Percentiles rank a stretch among this genome's conserved stretches.
Conservation (phyloP, 1,284 basidiomycete species). For the Pseudozyma pruni region DNA sequence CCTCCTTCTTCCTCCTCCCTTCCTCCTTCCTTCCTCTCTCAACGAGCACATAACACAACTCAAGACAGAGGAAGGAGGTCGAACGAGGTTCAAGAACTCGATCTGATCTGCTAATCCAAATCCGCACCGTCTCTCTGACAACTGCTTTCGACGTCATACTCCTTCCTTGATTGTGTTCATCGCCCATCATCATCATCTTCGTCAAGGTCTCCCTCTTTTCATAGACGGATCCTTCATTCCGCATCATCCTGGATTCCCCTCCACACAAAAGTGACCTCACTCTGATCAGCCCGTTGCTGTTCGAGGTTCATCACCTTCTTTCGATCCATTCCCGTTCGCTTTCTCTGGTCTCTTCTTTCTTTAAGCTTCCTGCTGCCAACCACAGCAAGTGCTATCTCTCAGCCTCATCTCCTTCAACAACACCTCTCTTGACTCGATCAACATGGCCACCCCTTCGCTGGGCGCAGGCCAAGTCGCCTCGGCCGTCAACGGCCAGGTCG, state of each 20-base stretch:
- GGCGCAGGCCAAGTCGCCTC: conserved; percentile 44
- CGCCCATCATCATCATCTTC: conserved; percentile 30
- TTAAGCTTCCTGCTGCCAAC: conserved; percentile 3
- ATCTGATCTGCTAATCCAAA: conserved; percentile 50
- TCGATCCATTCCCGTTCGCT: background rate
- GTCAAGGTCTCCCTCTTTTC: background rate
- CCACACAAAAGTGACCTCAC: conserved; percentile 39
- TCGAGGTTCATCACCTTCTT: conserved; percentile 43
- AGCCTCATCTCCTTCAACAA: conserved; percentile 1
- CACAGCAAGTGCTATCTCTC: conserved; percentile 1
- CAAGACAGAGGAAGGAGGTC: conserved; percentile 55
- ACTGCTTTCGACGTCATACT: conserved; percentile 14
- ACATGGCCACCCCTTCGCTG: conserved; percentile 54
- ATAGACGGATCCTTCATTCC: conserved; percentile 7
- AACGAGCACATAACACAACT: conserved; percentile 49
- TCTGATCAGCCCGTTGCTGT: conserved; percentile 30
- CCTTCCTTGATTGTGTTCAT: conserved; percentile 49
- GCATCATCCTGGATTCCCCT: background rate
- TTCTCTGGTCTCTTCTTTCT: background rate
- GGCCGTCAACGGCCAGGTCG: conserved; percentile 31
- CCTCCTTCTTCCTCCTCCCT: conserved; percentile 42
- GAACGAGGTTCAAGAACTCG: conserved; percentile 52
- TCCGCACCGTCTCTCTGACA: conserved; percentile 36
- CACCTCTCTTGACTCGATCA: conserved; percentile 13
- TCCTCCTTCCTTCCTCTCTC: conserved; percentile 53